Evolutionary conservation across 106 monocot genomes (phyloP), one percentile per base, ranked within the genome.

Genomic region (Allium cepa): DNA sequence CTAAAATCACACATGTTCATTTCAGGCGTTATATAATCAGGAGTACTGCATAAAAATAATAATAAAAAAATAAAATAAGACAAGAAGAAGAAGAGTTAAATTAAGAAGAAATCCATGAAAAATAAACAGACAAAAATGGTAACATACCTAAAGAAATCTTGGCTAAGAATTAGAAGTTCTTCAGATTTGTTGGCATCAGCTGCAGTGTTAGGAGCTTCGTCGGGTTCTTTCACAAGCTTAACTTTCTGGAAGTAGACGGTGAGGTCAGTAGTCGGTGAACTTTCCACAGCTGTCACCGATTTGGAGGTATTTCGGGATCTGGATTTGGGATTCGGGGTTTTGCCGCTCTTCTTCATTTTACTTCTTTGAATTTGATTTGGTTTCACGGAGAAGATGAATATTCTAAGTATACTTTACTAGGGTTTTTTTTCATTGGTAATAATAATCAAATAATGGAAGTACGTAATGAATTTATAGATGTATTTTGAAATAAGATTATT

Each of bases 21-120:
- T 73, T 91, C 87, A 1, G 96, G 96, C 18, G 96, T 96, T 59
- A 96, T 92, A 17, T 96, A 96, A 76, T 96, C 96, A 3, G 96
- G 92, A 9, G 96, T 96, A 69, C 96, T 96, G 67, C 69, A 69
- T 10, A 26, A 56, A 68, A 22, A 77, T 22, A 22, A 22, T 22
- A 22, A 22, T 22, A 22, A 73, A 48, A 48, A 15, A 17, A 9
- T 46, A 15, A 3, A 60, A 11, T 16, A 69, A 57, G 22, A 22
- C 22, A 22, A 22, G 22, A 22, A 22, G 22, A 22, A 22, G 22
- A 22, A 22, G 22, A 22, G 46, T 17, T 11, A 13, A 49, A 10
- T 9, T 3, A 66, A 48, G 14, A 48, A 48, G 50, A 49, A 45
- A 47, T 7, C n/a, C 66, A 16, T 46, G 22, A 22, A 36, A 36